A percentile compares a stretch with the other conserved stretches of the same genome.
These are phyloP conservation scores for Phtheirospermum japonicum DNA, from an alignment of 257 asterid species.

Conservation along the genomic window DNA sequence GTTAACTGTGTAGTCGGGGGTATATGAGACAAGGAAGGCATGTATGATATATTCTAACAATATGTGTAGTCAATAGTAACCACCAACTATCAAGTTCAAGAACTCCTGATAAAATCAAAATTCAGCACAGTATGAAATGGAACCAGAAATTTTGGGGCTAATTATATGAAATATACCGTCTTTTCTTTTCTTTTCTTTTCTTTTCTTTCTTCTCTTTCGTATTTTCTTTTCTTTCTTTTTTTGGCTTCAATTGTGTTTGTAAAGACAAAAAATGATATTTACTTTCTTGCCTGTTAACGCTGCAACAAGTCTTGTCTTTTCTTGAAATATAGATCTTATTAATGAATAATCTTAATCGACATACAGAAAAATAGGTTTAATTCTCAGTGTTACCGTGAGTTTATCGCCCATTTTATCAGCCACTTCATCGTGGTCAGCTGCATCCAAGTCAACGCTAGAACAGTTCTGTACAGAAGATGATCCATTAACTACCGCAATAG, in stretches of 20 bases:
- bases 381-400: constrained; percentile 45
- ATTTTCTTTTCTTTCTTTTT: too few species aligned
- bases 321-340: not conserved
- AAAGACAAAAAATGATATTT: not conserved
- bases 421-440: constrained; percentile 36
- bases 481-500: constrained; percentile 11
- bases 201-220: not conserved
- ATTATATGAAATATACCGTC: not conserved
- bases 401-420: constrained; percentile 22
- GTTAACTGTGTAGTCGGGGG: constrained; percentile 1
- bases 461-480: constrained; percentile 22
- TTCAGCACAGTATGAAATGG: not conserved
- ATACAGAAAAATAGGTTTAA: constrained; percentile 5
- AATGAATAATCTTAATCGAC: constrained; percentile 10
- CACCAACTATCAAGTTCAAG: not conserved
- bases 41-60: not conserved
- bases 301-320: not conserved
- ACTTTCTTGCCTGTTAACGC: not conserved
- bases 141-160: not conserved
- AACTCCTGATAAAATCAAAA: constrained; percentile 2
- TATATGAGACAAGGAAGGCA: not conserved
- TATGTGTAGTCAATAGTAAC: not conserved
- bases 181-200: not conserved
- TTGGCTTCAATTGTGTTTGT: too few species aligned
- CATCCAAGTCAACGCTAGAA: constrained; percentile 32